A percentile compares a stretch with the other conserved stretches of the same genome.
These are phyloP conservation scores for Globisporangium splendens DNA, from an alignment of 352 stramenopile species.

Conservation along the genomic window DNA sequence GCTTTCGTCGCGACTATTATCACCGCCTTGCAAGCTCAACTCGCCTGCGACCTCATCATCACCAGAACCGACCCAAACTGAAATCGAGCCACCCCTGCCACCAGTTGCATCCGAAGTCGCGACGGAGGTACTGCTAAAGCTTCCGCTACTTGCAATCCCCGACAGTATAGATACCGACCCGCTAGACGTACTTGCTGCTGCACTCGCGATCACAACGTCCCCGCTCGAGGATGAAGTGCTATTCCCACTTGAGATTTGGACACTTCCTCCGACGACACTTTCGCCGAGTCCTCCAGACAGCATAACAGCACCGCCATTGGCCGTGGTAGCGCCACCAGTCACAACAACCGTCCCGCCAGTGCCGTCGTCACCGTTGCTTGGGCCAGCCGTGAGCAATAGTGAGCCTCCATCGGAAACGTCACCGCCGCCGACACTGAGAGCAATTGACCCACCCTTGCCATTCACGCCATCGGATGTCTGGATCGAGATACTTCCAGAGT, in stretches of 20 bases:
- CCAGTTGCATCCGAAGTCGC: constrained; percentile 11
- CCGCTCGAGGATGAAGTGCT: constrained; percentile 17
- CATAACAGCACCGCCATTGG: constrained; percentile 12
- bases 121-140: constrained; percentile 15
- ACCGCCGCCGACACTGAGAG: constrained; percentile 14
- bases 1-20: constrained; percentile 12
- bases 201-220: constrained; percentile 12
- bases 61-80: constrained; percentile 14
- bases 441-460: constrained; percentile 23
- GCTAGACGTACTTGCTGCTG: constrained; percentile 7
- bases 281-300: constrained; percentile 20
- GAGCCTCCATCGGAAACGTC: not conserved
- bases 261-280: constrained; percentile 15
- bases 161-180: constrained; percentile 20
- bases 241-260: constrained; percentile 17
- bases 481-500: constrained; percentile 24
- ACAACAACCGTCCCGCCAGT: no score
- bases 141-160: constrained; percentile 12
- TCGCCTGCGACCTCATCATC: constrained; percentile 9
- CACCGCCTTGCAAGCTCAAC: constrained; percentile 18
- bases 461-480: constrained; percentile 19
- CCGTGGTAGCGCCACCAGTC: constrained; percentile 12
- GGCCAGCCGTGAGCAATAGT: constrained; percentile 1
- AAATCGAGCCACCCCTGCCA: constrained; percentile 19
- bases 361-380: constrained; percentile 5